Conservation (phyloP, 352 stramenopile species). For the Pythium scleroteichum region DNA sequence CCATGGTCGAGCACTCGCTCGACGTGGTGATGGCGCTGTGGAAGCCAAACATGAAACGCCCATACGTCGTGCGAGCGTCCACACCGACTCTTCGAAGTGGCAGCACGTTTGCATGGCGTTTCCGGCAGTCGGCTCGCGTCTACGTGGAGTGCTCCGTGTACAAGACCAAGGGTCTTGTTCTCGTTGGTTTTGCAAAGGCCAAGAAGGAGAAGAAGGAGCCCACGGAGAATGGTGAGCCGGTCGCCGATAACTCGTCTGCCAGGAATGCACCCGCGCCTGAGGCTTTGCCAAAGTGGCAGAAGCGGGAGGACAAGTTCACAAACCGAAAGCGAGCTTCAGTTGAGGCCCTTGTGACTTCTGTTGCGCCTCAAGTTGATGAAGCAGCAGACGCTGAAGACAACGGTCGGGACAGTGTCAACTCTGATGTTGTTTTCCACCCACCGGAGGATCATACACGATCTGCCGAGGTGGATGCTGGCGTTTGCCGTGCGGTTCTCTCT, state of each 20-base stretch:
- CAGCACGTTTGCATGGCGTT: constrained; percentile 38
- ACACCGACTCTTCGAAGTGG: constrained; percentile 31
- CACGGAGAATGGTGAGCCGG: constrained; percentile 1
- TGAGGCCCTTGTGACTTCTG: background rate
- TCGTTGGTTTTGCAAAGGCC: constrained; percentile 17
- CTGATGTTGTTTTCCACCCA: constrained; percentile 42
- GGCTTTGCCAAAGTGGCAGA: constrained; percentile 7
- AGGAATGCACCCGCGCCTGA: background rate
- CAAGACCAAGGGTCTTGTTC: constrained; percentile 33
- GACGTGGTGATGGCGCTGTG: constrained; percentile 25
- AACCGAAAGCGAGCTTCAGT: constrained; percentile 1
- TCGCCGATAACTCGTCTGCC: too few relatives aligned
- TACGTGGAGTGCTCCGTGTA: constrained; percentile 41
- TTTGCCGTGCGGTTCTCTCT: constrained; percentile 51
- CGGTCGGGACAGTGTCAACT: constrained; percentile 6
- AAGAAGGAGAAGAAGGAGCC: constrained; percentile 20
- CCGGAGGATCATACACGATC: constrained; percentile 33
- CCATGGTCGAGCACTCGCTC: constrained; percentile 46
- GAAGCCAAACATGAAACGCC: background rate
- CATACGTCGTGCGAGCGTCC: constrained; percentile 17
- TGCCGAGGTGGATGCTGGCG: constrained; percentile 46
- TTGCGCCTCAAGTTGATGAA: constrained; percentile 16
- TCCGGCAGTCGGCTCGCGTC: constrained; percentile 27
- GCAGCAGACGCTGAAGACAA: constrained; percentile 14
- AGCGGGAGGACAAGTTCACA: constrained; percentile 9